These are phyloP conservation scores for Tylopilus subfusipes DNA, from an alignment of 768 basidiomycete genomes.

Conservation along the genomic window DNA sequence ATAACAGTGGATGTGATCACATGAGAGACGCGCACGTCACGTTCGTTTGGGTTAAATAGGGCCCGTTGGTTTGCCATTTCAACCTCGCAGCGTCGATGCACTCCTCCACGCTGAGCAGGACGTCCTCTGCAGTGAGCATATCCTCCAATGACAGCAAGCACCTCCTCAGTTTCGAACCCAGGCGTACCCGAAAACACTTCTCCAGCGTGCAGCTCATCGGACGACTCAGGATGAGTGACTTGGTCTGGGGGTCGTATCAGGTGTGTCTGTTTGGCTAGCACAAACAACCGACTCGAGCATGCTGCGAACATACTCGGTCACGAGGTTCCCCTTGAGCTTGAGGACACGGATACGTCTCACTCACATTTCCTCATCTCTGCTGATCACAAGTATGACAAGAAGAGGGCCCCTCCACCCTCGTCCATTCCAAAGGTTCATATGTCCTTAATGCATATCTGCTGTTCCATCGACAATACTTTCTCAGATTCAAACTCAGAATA, in stretches of 20 bases:
- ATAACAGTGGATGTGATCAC: constrained; percentile 33
- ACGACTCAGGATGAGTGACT: no score
- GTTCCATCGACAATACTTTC: constrained; percentile 30
- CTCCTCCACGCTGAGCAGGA: constrained; percentile 45
- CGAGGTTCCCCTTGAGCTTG: no score
- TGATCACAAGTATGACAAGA: constrained; percentile 71
- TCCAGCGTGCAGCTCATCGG: constrained; percentile 63
- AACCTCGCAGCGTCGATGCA: constrained; percentile 13
- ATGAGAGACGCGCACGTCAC: constrained; percentile 27
- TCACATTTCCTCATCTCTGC: no score
- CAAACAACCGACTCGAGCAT: no score
- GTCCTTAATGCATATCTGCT: constrained; percentile 13
- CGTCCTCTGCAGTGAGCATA: constrained; percentile 54
- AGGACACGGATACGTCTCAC: no score
- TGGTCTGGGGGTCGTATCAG: no score
- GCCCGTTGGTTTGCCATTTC: neutral
- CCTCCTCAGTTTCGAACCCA: no score
- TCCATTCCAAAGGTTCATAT: constrained; percentile 50
- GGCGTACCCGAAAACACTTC: constrained; percentile 70
- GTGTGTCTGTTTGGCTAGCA: no score
- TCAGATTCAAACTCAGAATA: constrained; percentile 88
- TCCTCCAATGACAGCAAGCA: constrained; percentile 45
- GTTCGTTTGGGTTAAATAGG: constrained; percentile 36
- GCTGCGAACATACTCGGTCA: no score
- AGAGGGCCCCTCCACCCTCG: constrained; percentile 39